These are phyloP conservation scores for Aspergillus proliferans DNA, from an alignment of 2,329 filamentous ascomycete genomes.

Conservation along the genomic window DNA sequence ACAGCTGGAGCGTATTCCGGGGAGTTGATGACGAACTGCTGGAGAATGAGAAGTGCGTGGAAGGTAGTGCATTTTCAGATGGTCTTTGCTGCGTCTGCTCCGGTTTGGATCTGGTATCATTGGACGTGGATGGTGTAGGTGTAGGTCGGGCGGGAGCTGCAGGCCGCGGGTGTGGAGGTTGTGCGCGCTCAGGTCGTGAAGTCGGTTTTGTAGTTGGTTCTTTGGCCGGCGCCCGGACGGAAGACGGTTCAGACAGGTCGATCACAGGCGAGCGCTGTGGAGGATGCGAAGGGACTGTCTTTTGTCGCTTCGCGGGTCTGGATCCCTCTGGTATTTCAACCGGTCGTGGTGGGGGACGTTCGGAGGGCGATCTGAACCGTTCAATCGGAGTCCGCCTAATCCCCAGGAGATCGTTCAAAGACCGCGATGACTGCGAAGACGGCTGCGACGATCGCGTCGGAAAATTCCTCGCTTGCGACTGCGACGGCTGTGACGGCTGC, in stretches of 20 bases:
- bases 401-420: constrained; percentile 59
- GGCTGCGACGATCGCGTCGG: background rate
- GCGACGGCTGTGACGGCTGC: constrained; percentile 24
- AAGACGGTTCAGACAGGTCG: constrained; percentile 16
- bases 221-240: background rate
- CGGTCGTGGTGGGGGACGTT: constrained; percentile 30
- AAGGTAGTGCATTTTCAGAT: constrained; percentile 1
- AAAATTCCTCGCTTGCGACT: constrained; percentile 29
- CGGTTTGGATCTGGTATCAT: background rate
- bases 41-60: constrained; percentile 2
- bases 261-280: constrained; percentile 9
- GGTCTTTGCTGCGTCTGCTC: background rate
- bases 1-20: constrained; percentile 26
- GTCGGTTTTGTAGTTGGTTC: background rate
- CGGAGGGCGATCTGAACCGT: constrained; percentile 63
- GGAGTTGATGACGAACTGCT: constrained; percentile 3
- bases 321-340: constrained; percentile 1
- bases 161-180: background rate
- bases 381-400: constrained; percentile 59
- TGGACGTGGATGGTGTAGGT: background rate
- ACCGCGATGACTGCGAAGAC: constrained; percentile 45
- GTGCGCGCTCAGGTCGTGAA: background rate
- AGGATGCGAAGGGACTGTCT: constrained; percentile 10
- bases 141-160: background rate
- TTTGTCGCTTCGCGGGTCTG: constrained; percentile 28